Evolutionary conservation across 139 green algal genomes (phyloP), one percentile per base, ranked within the genome.

Genomic region (Marvania coccoides): DNA sequence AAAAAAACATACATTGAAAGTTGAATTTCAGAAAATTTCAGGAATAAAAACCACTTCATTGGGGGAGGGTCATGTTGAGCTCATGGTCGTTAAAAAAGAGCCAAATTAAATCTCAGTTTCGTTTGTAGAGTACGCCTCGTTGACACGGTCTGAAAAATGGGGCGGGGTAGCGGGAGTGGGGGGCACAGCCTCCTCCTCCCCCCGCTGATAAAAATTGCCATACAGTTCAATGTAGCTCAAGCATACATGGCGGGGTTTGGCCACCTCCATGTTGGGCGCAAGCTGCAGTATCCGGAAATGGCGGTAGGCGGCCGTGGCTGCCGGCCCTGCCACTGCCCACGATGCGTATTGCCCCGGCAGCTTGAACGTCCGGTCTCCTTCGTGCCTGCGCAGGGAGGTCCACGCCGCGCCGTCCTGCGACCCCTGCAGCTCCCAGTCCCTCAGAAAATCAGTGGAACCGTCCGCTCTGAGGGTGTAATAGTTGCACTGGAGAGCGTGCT

Each of bases 401-500:
- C 89, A 96, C 12, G 34, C 39, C 8, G 53, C 6, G 14, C 81
- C 76, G 71, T 93, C 80, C 6, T 78, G 59, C 24, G 86, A 93
- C n/a, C 73, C 88, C 86, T 94, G 87, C 76, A 96, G 72, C 39
- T 76, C 72, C 89, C 89, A 96, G 73, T 54, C 72, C 15, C 87
- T 76, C 15, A 77, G 66, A 54, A 83, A 96, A 59, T 91, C 85
- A 8, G 47, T 34, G 2, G 83, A 91, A 39, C 69, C 87, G 69
- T 96, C 90, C 45, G 90, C 78, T 0, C 89, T 75, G 40, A 96
- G 67, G 4, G 84, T 89, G 85, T 95, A 95, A 74, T 89, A 85
- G 54, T 87, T 95, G 75, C 76, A 80, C 28, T 75, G 48, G 15
- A 96, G 81, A 8, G 48, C 55, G 72, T 87, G 79, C 26, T 30